phyloP scores from a whole-genome alignment of 2,329 filamentous ascomycete genomes.

The Davidsoniella eucalypti region DNA sequence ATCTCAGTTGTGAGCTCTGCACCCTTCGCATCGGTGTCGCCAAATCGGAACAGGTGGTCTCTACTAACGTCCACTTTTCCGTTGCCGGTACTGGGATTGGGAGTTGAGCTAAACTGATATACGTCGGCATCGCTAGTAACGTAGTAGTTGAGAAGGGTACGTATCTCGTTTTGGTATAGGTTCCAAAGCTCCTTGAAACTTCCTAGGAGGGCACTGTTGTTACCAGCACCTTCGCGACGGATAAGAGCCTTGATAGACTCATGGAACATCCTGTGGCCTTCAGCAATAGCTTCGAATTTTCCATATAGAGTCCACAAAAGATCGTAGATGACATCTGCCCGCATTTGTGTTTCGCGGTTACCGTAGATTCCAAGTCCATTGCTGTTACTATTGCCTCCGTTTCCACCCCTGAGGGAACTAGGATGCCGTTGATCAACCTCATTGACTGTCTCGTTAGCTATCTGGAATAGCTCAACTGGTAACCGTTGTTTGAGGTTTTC shows the following conservation, averaged over 20 bases:
- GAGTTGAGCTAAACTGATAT: constrained; percentile 43
- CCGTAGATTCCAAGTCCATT: constrained; percentile 47
- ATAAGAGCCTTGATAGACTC: constrained; percentile 80
- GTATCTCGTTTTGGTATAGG: constrained; percentile 92
- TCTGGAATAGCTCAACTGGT: constrained; percentile 81
- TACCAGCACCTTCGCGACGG: constrained; percentile 55
- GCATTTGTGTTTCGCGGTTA: constrained; percentile 55
- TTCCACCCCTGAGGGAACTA: constrained; percentile 50
- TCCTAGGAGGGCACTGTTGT: constrained; percentile 52
- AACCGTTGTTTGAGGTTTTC: constrained; percentile 84
- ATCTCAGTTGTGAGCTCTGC: constrained; percentile 67
- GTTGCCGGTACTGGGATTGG: constrained; percentile 29
- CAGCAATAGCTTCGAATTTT: constrained; percentile 93
- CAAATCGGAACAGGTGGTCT: constrained; percentile 67
- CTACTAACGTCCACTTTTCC: constrained; percentile 25
- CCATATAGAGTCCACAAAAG: constrained; percentile 84
- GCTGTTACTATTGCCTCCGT: constrained; percentile 24
- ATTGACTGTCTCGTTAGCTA: constrained; percentile 87
- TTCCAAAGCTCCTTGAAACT: constrained; percentile 98
- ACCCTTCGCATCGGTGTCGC: constrained; percentile 69
- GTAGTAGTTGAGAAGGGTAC: constrained; percentile 86
- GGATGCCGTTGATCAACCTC: constrained; percentile 89
- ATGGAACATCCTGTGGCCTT: constrained; percentile 85
- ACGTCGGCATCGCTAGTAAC: constrained; percentile 78
- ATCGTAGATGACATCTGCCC: constrained; percentile 76